These are phyloP conservation scores for Euphrasia confusa DNA, from an alignment of 257 asterid species.

Conservation along the genomic window DNA sequence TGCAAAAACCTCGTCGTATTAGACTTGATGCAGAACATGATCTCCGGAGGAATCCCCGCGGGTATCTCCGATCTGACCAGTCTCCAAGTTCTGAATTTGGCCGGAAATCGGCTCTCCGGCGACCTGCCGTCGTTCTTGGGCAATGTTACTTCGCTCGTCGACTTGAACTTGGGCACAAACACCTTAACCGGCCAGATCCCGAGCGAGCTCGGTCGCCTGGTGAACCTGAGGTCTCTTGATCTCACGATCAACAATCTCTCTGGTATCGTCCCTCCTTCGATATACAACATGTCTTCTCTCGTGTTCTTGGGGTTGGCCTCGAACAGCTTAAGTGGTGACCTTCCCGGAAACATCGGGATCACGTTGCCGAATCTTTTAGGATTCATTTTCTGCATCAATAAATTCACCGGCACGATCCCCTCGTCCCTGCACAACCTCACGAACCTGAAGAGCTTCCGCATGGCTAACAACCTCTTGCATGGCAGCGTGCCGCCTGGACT, in stretches of 20 bases:
- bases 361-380: conserved; percentile 50
- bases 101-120: conserved; percentile 43
- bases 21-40: conserved; percentile 41
- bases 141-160: conserved; percentile 32
- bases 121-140: conserved; percentile 39
- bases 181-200: conserved; percentile 39
- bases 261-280: conserved; percentile 43
- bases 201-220: conserved; percentile 27
- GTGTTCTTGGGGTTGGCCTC: conserved; percentile 30
- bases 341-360: conserved; percentile 36
- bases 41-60: conserved; percentile 40
- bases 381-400: conserved; percentile 45
- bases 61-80: conserved; percentile 28
- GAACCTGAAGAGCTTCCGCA: conserved; percentile 38
- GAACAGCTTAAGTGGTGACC: conserved; percentile 41
- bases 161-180: conserved; percentile 36
- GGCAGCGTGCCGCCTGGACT: conserved; percentile 61
- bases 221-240: conserved; percentile 38
- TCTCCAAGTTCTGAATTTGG: conserved; percentile 43
- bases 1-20: conserved; percentile 35
- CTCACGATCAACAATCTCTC: conserved; percentile 48
- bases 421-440: conserved; percentile 61
- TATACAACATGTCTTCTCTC: conserved; percentile 37
- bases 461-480: conserved; percentile 46
- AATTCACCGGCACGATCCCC: conserved; percentile 54